A percentile compares a stretch with the other conserved stretches of the same genome.
These are phyloP conservation scores for Daldinia sp. DNA, from an alignment of 2,329 filamentous ascomycete species.

Conservation along the genomic window DNA sequence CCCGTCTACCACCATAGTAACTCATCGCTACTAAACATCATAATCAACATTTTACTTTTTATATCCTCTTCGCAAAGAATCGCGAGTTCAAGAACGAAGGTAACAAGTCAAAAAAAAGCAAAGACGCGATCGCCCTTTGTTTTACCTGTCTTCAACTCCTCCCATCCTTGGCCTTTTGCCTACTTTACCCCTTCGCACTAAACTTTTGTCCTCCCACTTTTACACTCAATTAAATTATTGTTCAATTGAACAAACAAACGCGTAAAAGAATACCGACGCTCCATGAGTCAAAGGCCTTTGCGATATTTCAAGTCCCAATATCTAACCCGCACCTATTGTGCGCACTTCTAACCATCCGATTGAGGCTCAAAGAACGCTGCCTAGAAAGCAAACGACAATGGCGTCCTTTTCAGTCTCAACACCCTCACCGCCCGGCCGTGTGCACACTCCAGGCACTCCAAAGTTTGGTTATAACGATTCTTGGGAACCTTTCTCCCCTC, in stretches of 20 bases:
- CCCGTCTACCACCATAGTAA: slow-evolving; percentile 8
- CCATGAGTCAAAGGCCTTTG: neutral
- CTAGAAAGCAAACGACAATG: slow-evolving; percentile 49
- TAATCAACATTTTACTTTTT: slow-evolving; percentile 13
- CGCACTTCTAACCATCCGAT: neutral
- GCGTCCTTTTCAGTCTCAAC: slow-evolving; percentile 61
- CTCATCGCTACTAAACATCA: slow-evolving; percentile 26
- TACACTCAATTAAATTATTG: neutral
- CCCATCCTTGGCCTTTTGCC: neutral
- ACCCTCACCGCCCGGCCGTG: slow-evolving; percentile 68
- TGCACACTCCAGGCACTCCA: slow-evolving; percentile 77
- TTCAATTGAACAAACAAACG: slow-evolving; percentile 10
- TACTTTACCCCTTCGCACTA: neutral
- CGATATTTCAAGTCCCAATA: neutral
- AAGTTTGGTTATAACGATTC: slow-evolving; percentile 74
- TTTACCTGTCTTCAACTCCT: slow-evolving; percentile 4
- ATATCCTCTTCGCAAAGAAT: slow-evolving; percentile 13
- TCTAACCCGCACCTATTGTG: neutral
- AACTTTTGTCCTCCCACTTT: neutral
- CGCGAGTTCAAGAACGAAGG: neutral
- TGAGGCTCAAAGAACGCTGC: slow-evolving; percentile 1
- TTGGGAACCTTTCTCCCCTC: slow-evolving; percentile 79
- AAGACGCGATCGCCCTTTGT: slow-evolving; percentile 1
- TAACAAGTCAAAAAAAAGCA: slow-evolving; percentile 1
- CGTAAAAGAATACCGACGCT: neutral